phyloP scores from a whole-genome alignment of 352 stramenopile species.

The Blastocystis sp. region DNA sequence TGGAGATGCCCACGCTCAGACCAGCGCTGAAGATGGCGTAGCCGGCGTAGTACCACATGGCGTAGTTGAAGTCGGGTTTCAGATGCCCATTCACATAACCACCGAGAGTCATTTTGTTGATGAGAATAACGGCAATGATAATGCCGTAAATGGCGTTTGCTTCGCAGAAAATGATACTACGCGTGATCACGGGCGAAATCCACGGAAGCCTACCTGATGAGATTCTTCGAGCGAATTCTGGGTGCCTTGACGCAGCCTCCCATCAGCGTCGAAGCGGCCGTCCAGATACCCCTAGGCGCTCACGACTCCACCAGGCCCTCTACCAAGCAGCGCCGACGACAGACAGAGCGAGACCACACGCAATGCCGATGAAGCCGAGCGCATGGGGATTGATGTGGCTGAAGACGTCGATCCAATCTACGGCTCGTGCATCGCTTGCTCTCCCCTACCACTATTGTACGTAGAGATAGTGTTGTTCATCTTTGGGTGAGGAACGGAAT shows the following conservation, averaged over 20 bases:
- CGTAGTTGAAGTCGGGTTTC: constrained; percentile 74
- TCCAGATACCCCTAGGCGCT: constrained; percentile 81
- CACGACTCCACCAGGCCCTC: not conserved
- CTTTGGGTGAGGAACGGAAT: not conserved
- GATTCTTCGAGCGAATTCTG: constrained; percentile 85
- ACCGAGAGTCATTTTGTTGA: constrained; percentile 78
- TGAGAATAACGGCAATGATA: constrained; percentile 86
- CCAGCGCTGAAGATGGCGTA: constrained; percentile 83
- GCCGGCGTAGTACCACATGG: constrained; percentile 80
- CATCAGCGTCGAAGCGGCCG: constrained; percentile 83
- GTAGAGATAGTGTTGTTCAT: constrained; percentile 3
- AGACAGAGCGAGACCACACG: constrained; percentile 80
- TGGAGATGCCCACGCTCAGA: constrained; percentile 82
- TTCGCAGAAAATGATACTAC: constrained; percentile 87
- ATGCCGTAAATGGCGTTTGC: constrained; percentile 85
- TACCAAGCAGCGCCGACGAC: constrained; percentile 85
- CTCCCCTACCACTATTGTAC: constrained; percentile 16
- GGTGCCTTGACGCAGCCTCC: constrained; percentile 82
- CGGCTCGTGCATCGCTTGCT: not conserved
- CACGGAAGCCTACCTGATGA: constrained; percentile 76
- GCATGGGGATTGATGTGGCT: constrained; percentile 84
- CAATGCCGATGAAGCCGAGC: constrained; percentile 82
- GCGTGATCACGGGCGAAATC: constrained; percentile 3
- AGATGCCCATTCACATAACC: constrained; percentile 4
- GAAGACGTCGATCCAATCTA: constrained; percentile 83